phyloP scores from a whole-genome alignment of 2,329 filamentous ascomycete species.

The Onygena corvina region DNA sequence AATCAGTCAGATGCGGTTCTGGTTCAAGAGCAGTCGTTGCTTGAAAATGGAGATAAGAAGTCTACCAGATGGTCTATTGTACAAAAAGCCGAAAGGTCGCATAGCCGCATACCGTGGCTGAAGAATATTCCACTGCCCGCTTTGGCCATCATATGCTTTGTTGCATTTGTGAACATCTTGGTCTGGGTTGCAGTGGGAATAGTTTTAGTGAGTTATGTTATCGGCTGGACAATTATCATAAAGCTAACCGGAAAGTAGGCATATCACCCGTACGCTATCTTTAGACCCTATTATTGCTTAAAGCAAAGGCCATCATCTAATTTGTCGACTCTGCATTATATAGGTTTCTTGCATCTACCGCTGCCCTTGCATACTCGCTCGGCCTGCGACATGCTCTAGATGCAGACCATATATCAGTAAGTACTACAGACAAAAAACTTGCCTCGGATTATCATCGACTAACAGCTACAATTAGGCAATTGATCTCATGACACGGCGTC shows the following conservation, averaged over 20 bases:
- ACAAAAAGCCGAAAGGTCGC: conserved; percentile 35
- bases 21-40: background rate
- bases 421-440: conserved; percentile 5
- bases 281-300: background rate
- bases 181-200: conserved; percentile 49
- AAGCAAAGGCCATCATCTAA: background rate
- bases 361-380: conserved; percentile 74
- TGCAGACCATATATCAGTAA: conserved; percentile 71
- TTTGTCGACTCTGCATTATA: background rate
- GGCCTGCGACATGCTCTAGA: conserved; percentile 91
- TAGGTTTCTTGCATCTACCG: conserved; percentile 59
- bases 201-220: conserved; percentile 38
- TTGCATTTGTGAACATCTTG: conserved; percentile 43
- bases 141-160: conserved; percentile 44
- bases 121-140: conserved; percentile 45
- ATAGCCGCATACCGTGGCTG: conserved; percentile 43
- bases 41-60: background rate
- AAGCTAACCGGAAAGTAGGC: background rate
- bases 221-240: background rate
- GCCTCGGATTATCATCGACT: background rate
- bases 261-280: conserved; percentile 6
- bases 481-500: conserved; percentile 82
- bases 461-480: conserved; percentile 48
- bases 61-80: conserved; percentile 21
- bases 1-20: background rate